phyloP scores from a whole-genome alignment of 495 filamentous ascomycete species.

The Haplographium delicatum region DNA sequence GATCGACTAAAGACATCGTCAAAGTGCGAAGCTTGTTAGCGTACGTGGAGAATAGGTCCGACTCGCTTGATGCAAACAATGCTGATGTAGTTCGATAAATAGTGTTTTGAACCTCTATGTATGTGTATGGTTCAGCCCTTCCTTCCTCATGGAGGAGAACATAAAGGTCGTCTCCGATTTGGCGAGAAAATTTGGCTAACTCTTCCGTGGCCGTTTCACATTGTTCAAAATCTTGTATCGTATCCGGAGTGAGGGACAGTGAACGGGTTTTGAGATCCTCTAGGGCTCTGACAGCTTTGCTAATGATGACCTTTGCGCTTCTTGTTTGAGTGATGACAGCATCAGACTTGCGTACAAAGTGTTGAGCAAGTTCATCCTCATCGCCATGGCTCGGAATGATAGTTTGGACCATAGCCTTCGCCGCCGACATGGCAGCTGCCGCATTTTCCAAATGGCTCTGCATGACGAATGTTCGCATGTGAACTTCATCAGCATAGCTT shows the following conservation, averaged over 20 bases:
- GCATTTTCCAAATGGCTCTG: constrained; percentile 79
- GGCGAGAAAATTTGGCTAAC: constrained; percentile 61
- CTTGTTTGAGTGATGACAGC: constrained; percentile 67
- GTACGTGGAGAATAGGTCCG: constrained; percentile 63
- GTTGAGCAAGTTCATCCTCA: constrained; percentile 58
- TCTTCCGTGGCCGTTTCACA: constrained; percentile 59
- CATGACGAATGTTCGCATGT: constrained; percentile 65
- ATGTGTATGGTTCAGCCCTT: constrained; percentile 59
- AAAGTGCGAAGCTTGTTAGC: constrained; percentile 58
- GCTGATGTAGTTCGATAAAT: constrained; percentile 52
- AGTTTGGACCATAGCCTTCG: constrained; percentile 59
- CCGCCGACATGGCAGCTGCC: constrained; percentile 58
- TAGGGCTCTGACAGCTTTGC: constrained; percentile 71
- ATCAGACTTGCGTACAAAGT: constrained; percentile 68
- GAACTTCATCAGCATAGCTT: constrained; percentile 72
- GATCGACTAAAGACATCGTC: constrained; percentile 61
- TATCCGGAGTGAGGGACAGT: constrained; percentile 61
- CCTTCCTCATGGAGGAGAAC: constrained; percentile 66
- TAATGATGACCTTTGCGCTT: constrained; percentile 76
- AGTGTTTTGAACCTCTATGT: constrained; percentile 56
- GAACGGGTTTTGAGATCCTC: constrained; percentile 75
- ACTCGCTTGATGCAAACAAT: constrained; percentile 45
- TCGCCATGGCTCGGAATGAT: constrained; percentile 47
- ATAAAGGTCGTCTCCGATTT: constrained; percentile 61
- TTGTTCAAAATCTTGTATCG: constrained; percentile 41